phyloP scores from a whole-genome alignment of 169 alveolate species.

The Besnoitia besnoiti region DNA sequence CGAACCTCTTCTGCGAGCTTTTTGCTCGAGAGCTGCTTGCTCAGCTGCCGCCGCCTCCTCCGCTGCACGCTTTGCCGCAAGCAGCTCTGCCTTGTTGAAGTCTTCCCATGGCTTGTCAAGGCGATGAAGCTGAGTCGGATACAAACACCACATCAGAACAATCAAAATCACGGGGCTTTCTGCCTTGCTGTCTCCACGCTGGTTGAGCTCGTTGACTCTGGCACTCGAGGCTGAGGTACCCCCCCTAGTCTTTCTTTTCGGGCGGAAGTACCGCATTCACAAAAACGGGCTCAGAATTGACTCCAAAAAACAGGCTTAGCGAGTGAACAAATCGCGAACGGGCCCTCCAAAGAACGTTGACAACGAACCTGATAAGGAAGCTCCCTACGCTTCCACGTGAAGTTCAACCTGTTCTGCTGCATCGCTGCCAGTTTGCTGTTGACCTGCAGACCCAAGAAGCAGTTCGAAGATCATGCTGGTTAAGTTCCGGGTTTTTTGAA shows the following conservation, averaged over 20 bases:
- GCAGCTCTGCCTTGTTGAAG: conserved; percentile 58
- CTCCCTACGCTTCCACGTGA: conserved; percentile 63
- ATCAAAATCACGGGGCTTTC: too few species aligned
- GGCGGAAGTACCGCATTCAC: too few species aligned
- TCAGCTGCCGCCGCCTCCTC: conserved; percentile 54
- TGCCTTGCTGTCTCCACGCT: too few species aligned
- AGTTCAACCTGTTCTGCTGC: conserved; percentile 51
- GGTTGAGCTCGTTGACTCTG: too few species aligned
- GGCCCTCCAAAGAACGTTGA: too few species aligned
- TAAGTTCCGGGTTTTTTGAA: too few species aligned
- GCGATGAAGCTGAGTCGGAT: conserved; percentile 55
- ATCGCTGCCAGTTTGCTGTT: conserved; percentile 49
- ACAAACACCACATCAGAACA: too few species aligned
- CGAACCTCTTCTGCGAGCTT: background rate
- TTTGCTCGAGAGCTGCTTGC: background rate
- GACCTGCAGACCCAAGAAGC: conserved; percentile 22
- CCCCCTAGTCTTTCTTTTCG: too few species aligned
- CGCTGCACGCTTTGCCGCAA: conserved; percentile 60
- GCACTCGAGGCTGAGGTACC: too few species aligned
- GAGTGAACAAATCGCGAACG: too few species aligned
- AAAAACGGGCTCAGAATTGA: too few species aligned
- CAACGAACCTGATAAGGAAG: conserved; percentile 40
- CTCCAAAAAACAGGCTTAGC: background rate
- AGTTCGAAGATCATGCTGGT: background rate
- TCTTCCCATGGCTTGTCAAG: conserved; percentile 68